Evolutionary conservation across 116 monocot species (phyloP).

Genomic region (Cymodocea nodosa): DNA sequence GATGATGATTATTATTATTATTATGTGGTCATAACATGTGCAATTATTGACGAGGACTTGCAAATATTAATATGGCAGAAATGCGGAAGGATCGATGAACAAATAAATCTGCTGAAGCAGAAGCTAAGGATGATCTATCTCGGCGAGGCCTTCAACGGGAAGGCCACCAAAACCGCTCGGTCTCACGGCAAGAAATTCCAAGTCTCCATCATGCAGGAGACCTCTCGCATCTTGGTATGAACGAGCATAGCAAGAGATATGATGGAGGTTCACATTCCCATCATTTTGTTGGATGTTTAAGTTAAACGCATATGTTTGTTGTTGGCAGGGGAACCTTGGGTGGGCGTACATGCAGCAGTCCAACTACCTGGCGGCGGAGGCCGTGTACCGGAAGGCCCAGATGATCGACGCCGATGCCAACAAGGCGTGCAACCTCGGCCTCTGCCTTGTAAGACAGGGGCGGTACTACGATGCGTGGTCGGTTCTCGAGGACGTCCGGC

Average conservation of each 20-base stretch:
- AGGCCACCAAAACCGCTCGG: constrained; percentile 25
- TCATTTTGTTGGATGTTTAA: too few relatives aligned
- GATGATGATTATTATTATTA: too few relatives aligned
- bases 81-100: constrained; percentile 23
- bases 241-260: not conserved
- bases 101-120: constrained; percentile 26
- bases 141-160: constrained; percentile 35
- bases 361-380: constrained; percentile 30
- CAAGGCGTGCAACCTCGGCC: constrained; percentile 28
- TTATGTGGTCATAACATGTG: too few relatives aligned
- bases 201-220: constrained; percentile 30
- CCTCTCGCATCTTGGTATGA: constrained; percentile 24
- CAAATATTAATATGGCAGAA: constrained; percentile 6
- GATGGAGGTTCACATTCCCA: too few relatives aligned
- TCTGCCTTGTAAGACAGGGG: constrained; percentile 22
- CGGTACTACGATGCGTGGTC: constrained; percentile 14
- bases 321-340: constrained; percentile 26
- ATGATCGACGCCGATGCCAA: constrained; percentile 27
- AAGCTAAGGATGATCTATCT: constrained; percentile 24
- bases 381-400: constrained; percentile 25
- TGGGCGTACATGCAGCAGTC: constrained; percentile 40
- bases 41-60: too few relatives aligned
- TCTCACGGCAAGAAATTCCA: constrained; percentile 35
- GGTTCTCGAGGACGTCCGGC: constrained; percentile 11
- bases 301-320: too few relatives aligned